A percentile compares a stretch with the other conserved stretches of the same genome.
These are phyloP conservation scores for Ceratobasidium sp. DNA, from an alignment of 1,284 basidiomycete species.

Conservation along the genomic window DNA sequence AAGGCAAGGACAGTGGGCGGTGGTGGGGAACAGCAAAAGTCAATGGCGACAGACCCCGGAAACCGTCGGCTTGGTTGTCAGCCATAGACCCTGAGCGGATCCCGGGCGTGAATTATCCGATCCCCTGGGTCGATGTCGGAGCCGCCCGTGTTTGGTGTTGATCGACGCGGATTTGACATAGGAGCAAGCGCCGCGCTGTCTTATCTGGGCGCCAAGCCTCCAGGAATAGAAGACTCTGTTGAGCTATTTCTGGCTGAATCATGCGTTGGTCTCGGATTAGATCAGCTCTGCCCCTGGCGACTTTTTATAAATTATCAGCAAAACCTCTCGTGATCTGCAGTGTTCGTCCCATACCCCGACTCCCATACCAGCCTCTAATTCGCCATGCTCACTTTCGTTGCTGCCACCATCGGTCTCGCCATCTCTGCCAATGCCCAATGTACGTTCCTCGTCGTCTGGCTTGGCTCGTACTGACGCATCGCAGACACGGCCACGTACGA, in stretches of 20 bases:
- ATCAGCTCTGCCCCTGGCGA: neutral
- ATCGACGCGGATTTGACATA: slow-evolving; percentile 14
- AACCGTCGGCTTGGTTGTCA: too few species aligned
- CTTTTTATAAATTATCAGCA: too few species aligned
- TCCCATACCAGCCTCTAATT: neutral
- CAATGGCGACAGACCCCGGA: slow-evolving; percentile 2
- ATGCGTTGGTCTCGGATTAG: neutral
- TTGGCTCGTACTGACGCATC: neutral
- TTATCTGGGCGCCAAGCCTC: neutral
- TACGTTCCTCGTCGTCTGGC: neutral
- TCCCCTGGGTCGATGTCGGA: slow-evolving; percentile 4
- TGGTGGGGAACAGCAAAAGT: neutral
- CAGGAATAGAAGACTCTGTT: neutral
- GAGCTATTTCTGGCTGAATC: neutral
- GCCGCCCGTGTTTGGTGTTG: neutral
- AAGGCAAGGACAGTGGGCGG: neutral
- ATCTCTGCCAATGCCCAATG: slow-evolving; percentile 12
- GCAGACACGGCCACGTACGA: slow-evolving; percentile 44
- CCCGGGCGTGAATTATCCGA: too few species aligned
- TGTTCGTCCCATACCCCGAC: slow-evolving; percentile 1
- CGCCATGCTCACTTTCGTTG: slow-evolving; percentile 22
- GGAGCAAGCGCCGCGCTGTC: neutral
- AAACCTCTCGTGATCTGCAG: too few species aligned
- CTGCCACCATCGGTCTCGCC: slow-evolving; percentile 6
- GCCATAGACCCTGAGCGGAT: too few species aligned